Base-by-base conservation (phyloP, 1,284 basidiomycete species). In the Puccinia horiana region DNA sequence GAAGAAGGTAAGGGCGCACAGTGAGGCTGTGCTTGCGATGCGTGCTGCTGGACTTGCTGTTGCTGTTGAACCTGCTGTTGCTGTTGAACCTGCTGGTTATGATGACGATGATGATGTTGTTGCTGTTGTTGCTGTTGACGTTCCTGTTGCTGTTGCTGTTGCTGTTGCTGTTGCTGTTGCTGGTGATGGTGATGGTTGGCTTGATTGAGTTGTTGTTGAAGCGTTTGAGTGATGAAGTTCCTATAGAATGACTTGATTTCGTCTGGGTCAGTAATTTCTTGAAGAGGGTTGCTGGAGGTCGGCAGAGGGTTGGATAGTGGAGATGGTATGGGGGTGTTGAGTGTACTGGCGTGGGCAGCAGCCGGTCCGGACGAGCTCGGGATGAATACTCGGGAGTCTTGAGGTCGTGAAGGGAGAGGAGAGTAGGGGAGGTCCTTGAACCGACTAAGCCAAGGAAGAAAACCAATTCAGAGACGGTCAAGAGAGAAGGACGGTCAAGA, bases 201-300 rank as follows among this genome's bases (percentile, higher is more conserved):
- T 70, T 80, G 65, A n/a, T 72, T 12, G n/a, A 52, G 76, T 32
- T 63, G 76, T n/a, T 73, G 79, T n/a, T 75, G 79, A 52, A 74
- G 52, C 18, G 61, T 47, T 63, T 65, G 42, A 18, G 54, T 35
- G 42, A 74, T 47, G 18, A 75, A 73, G 40, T 58, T 40, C n/a
- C 37, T 49, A 40, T 80, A 58, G 32, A 80, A 73, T 44, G 78
- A 72, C 67, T 73, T 80, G 78, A 80, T 73, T 26, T 63, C 52
- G 32, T 8, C 67, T 58, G 76, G 65, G 49, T 70, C 65, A n/a
- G 65, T 40, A 26, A 20, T 56, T 49, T 54, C 49, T 44, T 47
- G 37, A 37, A 56, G 65, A 56, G 61, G 44, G 20, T 20, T 73
- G 29, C 23, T 42, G 42, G 37, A 37, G 49, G 40, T 49, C 37